phyloP scores from a whole-genome alignment of 2,329 filamentous ascomycete genomes.

The Aspergillus aculeatinus region DNA sequence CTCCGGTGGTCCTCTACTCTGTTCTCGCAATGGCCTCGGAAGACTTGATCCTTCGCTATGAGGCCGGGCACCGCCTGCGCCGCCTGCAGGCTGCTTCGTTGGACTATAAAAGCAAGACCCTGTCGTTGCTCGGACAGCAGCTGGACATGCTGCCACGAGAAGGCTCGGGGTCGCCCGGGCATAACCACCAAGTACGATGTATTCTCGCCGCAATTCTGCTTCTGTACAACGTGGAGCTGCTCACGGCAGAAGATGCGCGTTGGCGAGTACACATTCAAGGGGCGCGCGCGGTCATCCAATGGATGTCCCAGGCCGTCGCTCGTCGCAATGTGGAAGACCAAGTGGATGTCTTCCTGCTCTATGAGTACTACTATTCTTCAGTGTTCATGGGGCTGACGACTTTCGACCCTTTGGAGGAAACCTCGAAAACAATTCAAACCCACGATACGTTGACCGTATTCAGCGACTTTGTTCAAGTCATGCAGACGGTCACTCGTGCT shows the following conservation, averaged over 20 bases:
- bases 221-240: slow-evolving; percentile 28
- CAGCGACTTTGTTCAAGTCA: slow-evolving; percentile 25
- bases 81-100: slow-evolving; percentile 13
- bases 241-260: slow-evolving; percentile 18
- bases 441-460: slow-evolving; percentile 21
- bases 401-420: slow-evolving; percentile 20
- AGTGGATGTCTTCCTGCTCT: slow-evolving; percentile 22
- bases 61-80: slow-evolving; percentile 2
- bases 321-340: not conserved
- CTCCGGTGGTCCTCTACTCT: slow-evolving; percentile 23
- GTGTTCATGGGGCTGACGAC: slow-evolving; percentile 28
- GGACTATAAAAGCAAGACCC: slow-evolving; percentile 12
- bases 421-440: slow-evolving; percentile 13
- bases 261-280: slow-evolving; percentile 29
- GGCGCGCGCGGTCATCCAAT: slow-evolving; percentile 23
- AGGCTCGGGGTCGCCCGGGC: not conserved
- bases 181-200: slow-evolving; percentile 4
- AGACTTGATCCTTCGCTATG: slow-evolving; percentile 20
- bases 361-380: slow-evolving; percentile 29
- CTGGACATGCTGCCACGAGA: slow-evolving; percentile 9
- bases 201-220: slow-evolving; percentile 26
- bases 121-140: slow-evolving; percentile 13
- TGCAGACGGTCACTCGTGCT: slow-evolving; percentile 24
- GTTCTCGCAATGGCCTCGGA: slow-evolving; percentile 27
- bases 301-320: slow-evolving; percentile 4